phyloP scores from a whole-genome alignment of 2,329 filamentous ascomycete species.

The Xylariomycetidae sp. region DNA sequence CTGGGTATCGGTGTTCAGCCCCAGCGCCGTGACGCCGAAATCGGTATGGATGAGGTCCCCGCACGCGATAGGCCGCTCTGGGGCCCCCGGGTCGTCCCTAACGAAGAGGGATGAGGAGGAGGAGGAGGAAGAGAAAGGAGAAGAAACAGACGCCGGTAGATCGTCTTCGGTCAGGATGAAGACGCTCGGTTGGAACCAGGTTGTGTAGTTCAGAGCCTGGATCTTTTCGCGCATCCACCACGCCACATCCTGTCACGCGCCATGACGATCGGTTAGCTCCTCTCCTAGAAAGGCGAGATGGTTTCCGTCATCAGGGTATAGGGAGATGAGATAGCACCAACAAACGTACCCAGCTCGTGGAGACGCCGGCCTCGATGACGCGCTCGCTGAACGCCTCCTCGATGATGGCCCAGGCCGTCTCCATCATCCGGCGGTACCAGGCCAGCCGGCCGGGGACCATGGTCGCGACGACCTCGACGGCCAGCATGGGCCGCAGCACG shows the following conservation, averaged over 20 bases:
- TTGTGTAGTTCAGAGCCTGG: constrained; percentile 44
- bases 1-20: constrained; percentile 46
- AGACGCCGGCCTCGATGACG: constrained; percentile 37
- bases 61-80: constrained; percentile 30
- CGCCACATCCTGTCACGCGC: constrained; percentile 42
- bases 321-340: too few species aligned
- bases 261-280: too few species aligned
- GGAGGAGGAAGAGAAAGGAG: too few species aligned
- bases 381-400: constrained; percentile 39
- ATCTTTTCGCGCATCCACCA: constrained; percentile 49
- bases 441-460: constrained; percentile 34
- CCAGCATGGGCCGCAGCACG: constrained; percentile 39
- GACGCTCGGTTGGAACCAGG: constrained; percentile 47
- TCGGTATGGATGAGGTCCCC: constrained; percentile 46
- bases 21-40: constrained; percentile 43
- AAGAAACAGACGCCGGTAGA: constrained; percentile 10
- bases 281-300: too few species aligned
- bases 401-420: constrained; percentile 48
- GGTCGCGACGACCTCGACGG: constrained; percentile 41
- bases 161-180: constrained; percentile 32
- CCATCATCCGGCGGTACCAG: constrained; percentile 42
- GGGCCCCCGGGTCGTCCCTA: constrained; percentile 11
- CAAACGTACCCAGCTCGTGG: constrained; percentile 31
- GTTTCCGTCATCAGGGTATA: too few species aligned
- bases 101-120: too few species aligned